Conservation (phyloP, 116 monocot species). For the Trichopus zeylanicus region DNA sequence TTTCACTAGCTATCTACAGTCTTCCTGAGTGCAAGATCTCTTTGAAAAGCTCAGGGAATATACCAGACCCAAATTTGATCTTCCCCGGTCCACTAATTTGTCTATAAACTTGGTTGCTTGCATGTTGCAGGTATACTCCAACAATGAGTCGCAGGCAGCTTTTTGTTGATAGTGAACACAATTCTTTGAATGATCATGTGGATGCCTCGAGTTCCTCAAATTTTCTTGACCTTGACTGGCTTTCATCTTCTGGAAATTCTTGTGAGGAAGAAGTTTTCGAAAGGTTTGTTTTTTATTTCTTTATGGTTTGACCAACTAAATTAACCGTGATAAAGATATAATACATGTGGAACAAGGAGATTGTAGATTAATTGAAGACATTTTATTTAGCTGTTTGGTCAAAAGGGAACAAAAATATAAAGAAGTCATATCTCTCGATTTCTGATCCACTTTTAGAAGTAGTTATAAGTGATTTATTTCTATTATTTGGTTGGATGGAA, state of each 20-base stretch:
- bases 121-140: slow-evolving; percentile 31
- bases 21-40: no score
- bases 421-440: no score
- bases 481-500: no score
- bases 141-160: slow-evolving; percentile 26
- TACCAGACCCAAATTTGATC: neutral
- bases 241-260: slow-evolving; percentile 57
- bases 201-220: slow-evolving; percentile 52
- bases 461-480: no score
- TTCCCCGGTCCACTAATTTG: neutral
- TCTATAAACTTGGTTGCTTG: neutral
- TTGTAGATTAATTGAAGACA: no score
- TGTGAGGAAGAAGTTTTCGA: slow-evolving; percentile 46
- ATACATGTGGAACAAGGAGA: neutral
- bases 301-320: no score
- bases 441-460: no score
- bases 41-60: no score
- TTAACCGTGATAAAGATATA: no score
- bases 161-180: slow-evolving; percentile 34
- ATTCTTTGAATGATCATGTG: slow-evolving; percentile 28
- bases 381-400: neutral
- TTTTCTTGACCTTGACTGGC: slow-evolving; percentile 70
- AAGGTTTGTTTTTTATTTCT: slow-evolving; percentile 21
- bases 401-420: no score
- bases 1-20: no score